Conservation (phyloP, 2,329 filamentous ascomycete genomes). For the Diplodia seriata region DNA sequence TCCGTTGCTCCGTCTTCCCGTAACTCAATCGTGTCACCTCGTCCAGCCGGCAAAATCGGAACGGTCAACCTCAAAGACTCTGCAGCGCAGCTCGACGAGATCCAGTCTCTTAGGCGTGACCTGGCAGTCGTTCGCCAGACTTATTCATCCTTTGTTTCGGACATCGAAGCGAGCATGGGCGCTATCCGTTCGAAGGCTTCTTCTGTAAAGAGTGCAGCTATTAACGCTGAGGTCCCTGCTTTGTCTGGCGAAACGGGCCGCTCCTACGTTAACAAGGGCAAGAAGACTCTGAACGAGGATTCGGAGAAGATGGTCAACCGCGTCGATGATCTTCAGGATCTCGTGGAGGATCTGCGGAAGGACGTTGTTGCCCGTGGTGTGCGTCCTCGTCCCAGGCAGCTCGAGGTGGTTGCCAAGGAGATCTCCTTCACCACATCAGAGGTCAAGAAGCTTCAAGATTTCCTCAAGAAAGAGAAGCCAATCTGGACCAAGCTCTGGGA, state of each 20-base stretch:
- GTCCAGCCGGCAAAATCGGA: conserved; percentile 39
- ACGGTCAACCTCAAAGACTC: conserved; percentile 45
- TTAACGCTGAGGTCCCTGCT: conserved; percentile 72
- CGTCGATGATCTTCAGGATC: conserved; percentile 96
- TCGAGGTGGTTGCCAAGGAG: conserved; percentile 88
- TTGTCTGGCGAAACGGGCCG: conserved; percentile 81
- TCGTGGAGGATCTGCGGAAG: conserved; percentile 95
- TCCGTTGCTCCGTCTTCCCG: conserved; percentile 54
- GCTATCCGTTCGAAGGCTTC: conserved; percentile 80
- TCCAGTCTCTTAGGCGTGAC: conserved; percentile 84
- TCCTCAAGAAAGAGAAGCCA: conserved; percentile 88
- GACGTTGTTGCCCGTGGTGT: conserved; percentile 94
- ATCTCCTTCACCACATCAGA: conserved; percentile 82
- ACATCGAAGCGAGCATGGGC: conserved; percentile 87
- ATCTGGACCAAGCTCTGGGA: conserved; percentile 99
- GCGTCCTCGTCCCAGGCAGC: conserved; percentile 84
- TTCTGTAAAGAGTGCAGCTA: conserved; percentile 77
- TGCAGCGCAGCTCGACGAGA: conserved; percentile 72
- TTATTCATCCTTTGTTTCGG: conserved; percentile 87
- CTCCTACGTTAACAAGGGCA: conserved; percentile 82
- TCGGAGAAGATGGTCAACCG: conserved; percentile 89
- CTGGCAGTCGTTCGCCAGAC: conserved; percentile 91
- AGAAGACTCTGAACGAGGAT: conserved; percentile 84
- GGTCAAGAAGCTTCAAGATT: conserved; percentile 92
- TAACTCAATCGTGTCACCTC: conserved; percentile 43